These are phyloP conservation scores for Ophiognomonia clavigignenti-juglandacearum DNA, from an alignment of 2,329 filamentous ascomycete species.

Conservation along the genomic window DNA sequence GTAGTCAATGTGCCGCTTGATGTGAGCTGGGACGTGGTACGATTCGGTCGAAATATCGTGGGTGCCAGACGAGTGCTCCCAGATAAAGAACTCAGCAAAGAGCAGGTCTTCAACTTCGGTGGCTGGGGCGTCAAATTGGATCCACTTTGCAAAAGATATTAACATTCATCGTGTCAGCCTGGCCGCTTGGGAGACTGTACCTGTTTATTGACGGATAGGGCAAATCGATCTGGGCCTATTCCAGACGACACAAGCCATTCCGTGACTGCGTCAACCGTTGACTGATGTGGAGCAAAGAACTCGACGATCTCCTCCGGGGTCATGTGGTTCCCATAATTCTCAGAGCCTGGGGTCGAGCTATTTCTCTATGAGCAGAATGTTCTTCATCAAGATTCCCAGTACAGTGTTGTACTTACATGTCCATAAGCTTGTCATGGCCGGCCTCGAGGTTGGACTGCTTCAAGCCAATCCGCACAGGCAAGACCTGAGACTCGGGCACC, in stretches of 20 bases:
- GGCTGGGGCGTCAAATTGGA: conserved; percentile 36
- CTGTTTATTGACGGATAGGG: conserved; percentile 24
- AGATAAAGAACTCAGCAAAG: conserved; percentile 35
- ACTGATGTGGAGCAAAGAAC: conserved; percentile 31
- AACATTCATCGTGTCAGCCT: too few relatives aligned
- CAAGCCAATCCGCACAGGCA: conserved; percentile 30
- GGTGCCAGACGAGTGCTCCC: conserved; percentile 32
- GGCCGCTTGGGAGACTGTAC: too few relatives aligned
- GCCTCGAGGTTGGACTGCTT: conserved; percentile 26
- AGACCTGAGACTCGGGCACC: conserved; percentile 19
- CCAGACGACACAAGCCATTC: conserved; percentile 30
- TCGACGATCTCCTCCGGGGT: conserved; percentile 31
- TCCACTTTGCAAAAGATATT: too few relatives aligned
- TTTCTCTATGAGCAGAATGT: conserved; percentile 18
- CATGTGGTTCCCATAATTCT: conserved; percentile 36
- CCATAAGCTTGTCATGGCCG: conserved; percentile 26
- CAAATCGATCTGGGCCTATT: conserved; percentile 18
- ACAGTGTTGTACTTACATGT: conserved; percentile 24
- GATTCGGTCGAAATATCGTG: conserved; percentile 32
- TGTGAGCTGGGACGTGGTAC: conserved; percentile 42
- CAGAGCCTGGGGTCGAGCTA: conserved; percentile 29
- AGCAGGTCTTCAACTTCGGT: conserved; percentile 34
- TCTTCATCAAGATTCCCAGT: neutral
- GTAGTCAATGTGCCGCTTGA: conserved; percentile 47
- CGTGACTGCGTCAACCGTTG: conserved; percentile 24